Evolutionary conservation across 306 rosid species (phyloP), one percentile per base, ranked within the genome.

Genomic region (Casuarina glauca): DNA sequence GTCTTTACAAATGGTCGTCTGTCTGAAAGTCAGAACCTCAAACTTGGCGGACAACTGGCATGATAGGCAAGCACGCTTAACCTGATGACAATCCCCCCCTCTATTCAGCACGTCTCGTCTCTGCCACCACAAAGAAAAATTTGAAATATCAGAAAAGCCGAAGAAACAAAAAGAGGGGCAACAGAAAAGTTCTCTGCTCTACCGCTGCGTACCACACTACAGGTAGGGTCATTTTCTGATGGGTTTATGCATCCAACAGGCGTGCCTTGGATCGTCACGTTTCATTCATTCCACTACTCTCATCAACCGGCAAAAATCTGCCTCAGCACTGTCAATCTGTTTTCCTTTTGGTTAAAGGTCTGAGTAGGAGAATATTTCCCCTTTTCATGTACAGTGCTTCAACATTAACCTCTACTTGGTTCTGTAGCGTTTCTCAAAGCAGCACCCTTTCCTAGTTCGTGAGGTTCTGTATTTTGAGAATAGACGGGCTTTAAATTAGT

Each of bases 241-340:
- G 85, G 78, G 73, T 76, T 26, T 78, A 58, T 76, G 74, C 69
- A 61, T 73, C 72, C 50, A 74, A 52, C 82, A 84, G 74, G 97
- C 92, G 91, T 91, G 97, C 91, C 76, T 83, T 67, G 74, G 66
- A 76, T 78, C 73, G 77, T 86, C 93, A 91, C 89, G 87, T 82
- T 82, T 81, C 51, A 42, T 55, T 78, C 86, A 69, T 42, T 17
- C 71, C 26, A 16, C 78, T 85, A 69, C 83, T 82, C 82, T 80
- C 91, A 48, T 70, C 72, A 38, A 71, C 85, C 81, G 71, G 83
- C 90, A 83, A 72, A 66, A 38, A 36, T 51, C 46, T 32, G 36
- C 74, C 3, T n/a, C 43, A 48, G 12, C 61, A 57, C 81, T 73
- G 68, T 42, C 53, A 49, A 32, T 10, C 73, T n/a, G 64, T 45